A percentile compares a stretch with the other conserved stretches of the same genome.
Evolutionary conservation across 2,329 filamentous ascomycete species (phyloP).

Genomic region (Ophiosphaerella korrae): DNA sequence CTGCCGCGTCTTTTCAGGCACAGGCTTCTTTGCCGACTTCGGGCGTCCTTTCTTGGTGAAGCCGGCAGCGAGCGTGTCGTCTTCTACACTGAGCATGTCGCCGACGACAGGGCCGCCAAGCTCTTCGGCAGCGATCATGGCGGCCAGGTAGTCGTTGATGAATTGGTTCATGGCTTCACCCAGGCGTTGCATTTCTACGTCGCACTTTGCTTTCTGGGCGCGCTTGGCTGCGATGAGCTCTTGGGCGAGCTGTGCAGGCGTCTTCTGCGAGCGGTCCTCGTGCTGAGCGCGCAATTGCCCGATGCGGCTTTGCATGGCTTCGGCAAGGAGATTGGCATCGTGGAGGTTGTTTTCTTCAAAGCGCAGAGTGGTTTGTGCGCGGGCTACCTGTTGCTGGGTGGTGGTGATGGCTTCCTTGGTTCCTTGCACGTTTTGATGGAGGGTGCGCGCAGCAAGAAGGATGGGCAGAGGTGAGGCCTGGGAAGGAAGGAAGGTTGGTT

Average conservation of each 20-base stretch:
- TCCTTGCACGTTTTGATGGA: constrained; percentile 67
- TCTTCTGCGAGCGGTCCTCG: constrained; percentile 62
- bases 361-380: constrained; percentile 48
- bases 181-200: constrained; percentile 64
- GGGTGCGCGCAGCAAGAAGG: constrained; percentile 71
- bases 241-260: constrained; percentile 64
- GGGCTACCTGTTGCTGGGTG: constrained; percentile 48
- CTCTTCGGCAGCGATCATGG: constrained; percentile 82
- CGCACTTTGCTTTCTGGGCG: constrained; percentile 64
- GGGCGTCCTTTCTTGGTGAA: constrained; percentile 58
- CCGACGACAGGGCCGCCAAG: constrained; percentile 83
- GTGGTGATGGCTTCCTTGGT: constrained; percentile 63
- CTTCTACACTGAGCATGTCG: constrained; percentile 68
- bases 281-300: constrained; percentile 63
- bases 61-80: constrained; percentile 59
- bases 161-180: constrained; percentile 71
- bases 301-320: constrained; percentile 63
- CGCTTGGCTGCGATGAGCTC: constrained; percentile 67
- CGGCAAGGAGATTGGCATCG: constrained; percentile 54
- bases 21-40: constrained; percentile 47
- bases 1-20: constrained; percentile 48
- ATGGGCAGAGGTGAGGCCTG: constrained; percentile 72
- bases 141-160: constrained; percentile 70
- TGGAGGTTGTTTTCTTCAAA: constrained; percentile 53
- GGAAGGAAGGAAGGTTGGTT: constrained; percentile 69